A percentile compares a stretch with the other conserved stretches of the same genome.
phyloP scores from a whole-genome alignment of 2,329 filamentous ascomycete species.

The Metarhizium guizhouense region DNA sequence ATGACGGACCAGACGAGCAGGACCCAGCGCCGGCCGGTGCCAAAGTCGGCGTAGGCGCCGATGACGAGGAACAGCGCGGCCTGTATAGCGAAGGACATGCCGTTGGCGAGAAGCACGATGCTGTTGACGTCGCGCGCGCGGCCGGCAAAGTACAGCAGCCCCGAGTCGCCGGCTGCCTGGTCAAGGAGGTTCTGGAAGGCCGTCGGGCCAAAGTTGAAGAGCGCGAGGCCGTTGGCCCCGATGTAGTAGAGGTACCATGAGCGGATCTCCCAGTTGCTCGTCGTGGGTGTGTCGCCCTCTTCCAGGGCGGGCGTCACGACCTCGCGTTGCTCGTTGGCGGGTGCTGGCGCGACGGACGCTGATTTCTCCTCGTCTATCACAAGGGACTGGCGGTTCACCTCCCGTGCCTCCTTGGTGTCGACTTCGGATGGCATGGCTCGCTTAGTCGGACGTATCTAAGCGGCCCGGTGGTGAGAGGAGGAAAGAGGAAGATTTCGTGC shows the following conservation, averaged over 20 bases:
- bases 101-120: conserved; percentile 57
- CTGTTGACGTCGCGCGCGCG: conserved; percentile 51
- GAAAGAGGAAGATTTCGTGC: too few relatives aligned
- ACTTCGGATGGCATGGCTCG: too few relatives aligned
- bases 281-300: conserved; percentile 2
- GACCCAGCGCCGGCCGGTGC: conserved; percentile 53
- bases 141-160: conserved; percentile 46
- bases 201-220: conserved; percentile 57
- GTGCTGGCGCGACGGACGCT: background rate
- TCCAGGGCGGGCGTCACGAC: conserved; percentile 2
- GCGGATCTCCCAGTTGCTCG: conserved; percentile 16
- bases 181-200: conserved; percentile 56
- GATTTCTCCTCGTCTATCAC: too few relatives aligned
- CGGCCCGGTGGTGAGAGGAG: too few relatives aligned
- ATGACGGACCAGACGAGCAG: conserved; percentile 51
- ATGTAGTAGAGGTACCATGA: conserved; percentile 46
- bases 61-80: conserved; percentile 45
- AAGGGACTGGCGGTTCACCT: too few relatives aligned
- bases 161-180: conserved; percentile 46
- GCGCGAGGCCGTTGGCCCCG: conserved; percentile 53
- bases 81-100: conserved; percentile 60
- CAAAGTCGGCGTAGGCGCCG: conserved; percentile 53
- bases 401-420: too few relatives aligned
- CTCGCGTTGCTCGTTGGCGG: background rate
- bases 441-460: too few relatives aligned